These are phyloP conservation scores for Raphanus raphanistrum DNA, from an alignment of 345 rosid species.

Conservation along the genomic window DNA sequence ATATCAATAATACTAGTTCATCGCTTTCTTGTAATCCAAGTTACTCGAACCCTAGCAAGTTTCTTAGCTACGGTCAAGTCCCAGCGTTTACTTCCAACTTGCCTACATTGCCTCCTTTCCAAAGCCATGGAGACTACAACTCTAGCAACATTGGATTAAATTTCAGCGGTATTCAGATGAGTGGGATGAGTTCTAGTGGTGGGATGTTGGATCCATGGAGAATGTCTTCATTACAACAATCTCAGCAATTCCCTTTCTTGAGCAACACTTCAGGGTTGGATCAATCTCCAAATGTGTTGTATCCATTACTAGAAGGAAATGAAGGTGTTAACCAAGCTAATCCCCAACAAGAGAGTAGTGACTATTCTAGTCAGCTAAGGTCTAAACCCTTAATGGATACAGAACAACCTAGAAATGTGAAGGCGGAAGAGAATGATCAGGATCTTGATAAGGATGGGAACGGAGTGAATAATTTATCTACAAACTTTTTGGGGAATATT, in stretches of 20 bases:
- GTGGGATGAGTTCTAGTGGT: slow-evolving; percentile 24
- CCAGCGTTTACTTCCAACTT: slow-evolving; percentile 24
- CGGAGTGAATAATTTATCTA: slow-evolving; percentile 30
- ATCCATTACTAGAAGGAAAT: slow-evolving; percentile 29
- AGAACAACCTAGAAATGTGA: slow-evolving; percentile 13
- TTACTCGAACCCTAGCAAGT: slow-evolving; percentile 40
- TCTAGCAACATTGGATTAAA: slow-evolving; percentile 33
- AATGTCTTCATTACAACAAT: slow-evolving; percentile 32
- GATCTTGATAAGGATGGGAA: slow-evolving; percentile 16
- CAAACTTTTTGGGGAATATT: slow-evolving; percentile 35
- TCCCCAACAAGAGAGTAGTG: slow-evolving; percentile 24
- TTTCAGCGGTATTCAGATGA: slow-evolving; percentile 30
- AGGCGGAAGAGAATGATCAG: slow-evolving; percentile 32
- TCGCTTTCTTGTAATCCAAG: slow-evolving; percentile 36
- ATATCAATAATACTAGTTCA: slow-evolving; percentile 22
- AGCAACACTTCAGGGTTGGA: slow-evolving; percentile 22
- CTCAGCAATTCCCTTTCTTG: slow-evolving; percentile 39
- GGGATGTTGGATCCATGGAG: slow-evolving; percentile 38
- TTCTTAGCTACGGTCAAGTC: slow-evolving; percentile 28
- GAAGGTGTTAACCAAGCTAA: slow-evolving; percentile 17
- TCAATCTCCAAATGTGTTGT: slow-evolving; percentile 28
- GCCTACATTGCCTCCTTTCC: slow-evolving; percentile 23
- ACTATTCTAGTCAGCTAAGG: slow-evolving; percentile 24
- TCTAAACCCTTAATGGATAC: slow-evolving; percentile 33
- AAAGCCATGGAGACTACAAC: slow-evolving; percentile 35